Base-by-base conservation (phyloP, 1,139 yeast genomes). In the Lodderomyces margitis region DNA sequence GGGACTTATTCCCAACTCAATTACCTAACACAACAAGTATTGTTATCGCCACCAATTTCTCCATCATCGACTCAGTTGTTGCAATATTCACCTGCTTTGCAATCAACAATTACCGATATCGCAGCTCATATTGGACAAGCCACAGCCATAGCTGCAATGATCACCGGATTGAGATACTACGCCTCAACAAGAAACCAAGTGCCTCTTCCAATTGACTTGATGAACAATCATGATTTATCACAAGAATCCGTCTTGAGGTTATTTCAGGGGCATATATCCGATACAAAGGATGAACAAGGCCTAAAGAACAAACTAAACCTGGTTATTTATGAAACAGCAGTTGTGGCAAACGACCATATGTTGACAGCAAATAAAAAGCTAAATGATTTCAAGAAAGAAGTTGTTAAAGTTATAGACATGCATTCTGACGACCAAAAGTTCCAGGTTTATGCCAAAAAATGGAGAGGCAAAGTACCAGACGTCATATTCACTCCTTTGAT, bases 41-140 rank as follows among this genome's bases (percentile, higher is more conserved):
- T 85, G 21, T 66, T 83, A 35, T 78, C 87, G 2, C 81, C 81
- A 0, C 61, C 65, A 3, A 68, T 82, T 5, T 77, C 87, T 1
- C 84, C 86, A 0, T 75, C 82, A 2, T 71, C 78, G 0, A 70
- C 78, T 14, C 59, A 64, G 33, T 56, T 81, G 19, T 60, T 84
- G 31, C 80, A 80, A 46, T 61, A 61, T 33, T 68, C 78, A 24
- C 59, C 74, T 0, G 49, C 52, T 4, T 56, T 83, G 38, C 74
- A 78, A 52, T 55, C 59, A 7, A 60, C 66, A 5, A 60, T 78
- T 3, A 68, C 78, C 36, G 89, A 85, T 48, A 76, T 85, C 19
- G 78, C 83, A 16, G 95, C 94, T 0, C 95, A 87, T 59, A 66
- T 87, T 25, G 96, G 96, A 3, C 95, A 87, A 57, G 87, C 94